Conservation (phyloP, 2,329 filamentous ascomycete species). For the Dryadomyces quercivorus region DNA sequence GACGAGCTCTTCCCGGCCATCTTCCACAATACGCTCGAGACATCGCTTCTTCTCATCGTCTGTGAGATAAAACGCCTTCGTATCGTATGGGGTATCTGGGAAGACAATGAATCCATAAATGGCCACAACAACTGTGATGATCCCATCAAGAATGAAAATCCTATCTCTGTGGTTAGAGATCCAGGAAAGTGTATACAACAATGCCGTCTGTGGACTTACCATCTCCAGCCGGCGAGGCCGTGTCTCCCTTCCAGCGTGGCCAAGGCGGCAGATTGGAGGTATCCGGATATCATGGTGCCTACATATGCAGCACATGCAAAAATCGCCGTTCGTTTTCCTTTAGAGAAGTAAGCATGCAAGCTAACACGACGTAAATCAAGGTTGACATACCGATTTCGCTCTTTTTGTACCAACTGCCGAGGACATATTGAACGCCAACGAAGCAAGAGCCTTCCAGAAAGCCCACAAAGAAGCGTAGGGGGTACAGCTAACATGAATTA, state of each 20-base stretch:
- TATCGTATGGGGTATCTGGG: conserved; percentile 31
- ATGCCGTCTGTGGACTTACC: conserved; percentile 41
- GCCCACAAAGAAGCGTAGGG: conserved; percentile 41
- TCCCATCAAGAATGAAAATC: conserved; percentile 1
- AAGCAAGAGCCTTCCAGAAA: conserved; percentile 40
- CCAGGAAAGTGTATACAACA: too few species aligned
- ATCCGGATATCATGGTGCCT: conserved; percentile 21
- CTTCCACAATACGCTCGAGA: conserved; percentile 19
- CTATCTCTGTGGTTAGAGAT: background rate
- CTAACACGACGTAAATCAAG: too few species aligned
- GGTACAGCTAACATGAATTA: conserved; percentile 21
- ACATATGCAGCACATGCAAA: conserved; percentile 49
- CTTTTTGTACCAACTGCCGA: conserved; percentile 45
- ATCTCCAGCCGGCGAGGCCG: conserved; percentile 40
- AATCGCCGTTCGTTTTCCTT: conserved; percentile 39
- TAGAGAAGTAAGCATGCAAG: too few species aligned
- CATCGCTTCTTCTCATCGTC: conserved; percentile 26
- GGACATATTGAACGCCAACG: conserved; percentile 36
- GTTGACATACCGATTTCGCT: conserved; percentile 38
- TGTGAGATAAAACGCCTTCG: conserved; percentile 22
- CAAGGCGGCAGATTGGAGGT: conserved; percentile 29
- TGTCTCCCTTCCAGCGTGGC: conserved; percentile 23
- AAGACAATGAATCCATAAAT: conserved; percentile 36
- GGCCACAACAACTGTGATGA: conserved; percentile 39
- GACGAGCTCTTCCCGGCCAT: conserved; percentile 13